These are phyloP conservation scores for Leccinum pachyderme DNA, from an alignment of 1,284 basidiomycete species.

Conservation along the genomic window DNA sequence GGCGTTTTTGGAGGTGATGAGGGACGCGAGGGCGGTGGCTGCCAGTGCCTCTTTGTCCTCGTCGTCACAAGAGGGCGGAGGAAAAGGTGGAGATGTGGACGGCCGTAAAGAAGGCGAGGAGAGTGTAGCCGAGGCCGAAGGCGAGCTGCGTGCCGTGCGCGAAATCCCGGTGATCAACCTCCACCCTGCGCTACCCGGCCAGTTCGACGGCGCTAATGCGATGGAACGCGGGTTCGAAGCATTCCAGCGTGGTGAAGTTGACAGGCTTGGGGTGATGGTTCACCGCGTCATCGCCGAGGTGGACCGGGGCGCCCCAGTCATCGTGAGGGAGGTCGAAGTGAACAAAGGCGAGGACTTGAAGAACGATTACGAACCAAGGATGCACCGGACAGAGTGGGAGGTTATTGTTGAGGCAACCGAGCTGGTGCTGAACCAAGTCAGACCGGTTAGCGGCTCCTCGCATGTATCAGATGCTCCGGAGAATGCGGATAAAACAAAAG, in stretches of 20 bases:
- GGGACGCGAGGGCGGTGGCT: slow-evolving; percentile 31
- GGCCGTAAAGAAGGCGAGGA: background rate
- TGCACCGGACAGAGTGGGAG: slow-evolving; percentile 87
- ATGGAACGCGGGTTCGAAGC: slow-evolving; percentile 90
- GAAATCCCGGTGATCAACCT: slow-evolving; percentile 92
- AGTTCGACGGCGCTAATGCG: slow-evolving; percentile 92
- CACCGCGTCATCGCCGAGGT: slow-evolving; percentile 94
- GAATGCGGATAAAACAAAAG: background rate
- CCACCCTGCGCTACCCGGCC: slow-evolving; percentile 92
- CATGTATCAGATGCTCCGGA: background rate
- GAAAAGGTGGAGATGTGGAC: slow-evolving; percentile 30
- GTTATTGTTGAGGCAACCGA: slow-evolving; percentile 86
- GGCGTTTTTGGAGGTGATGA: slow-evolving; percentile 52
- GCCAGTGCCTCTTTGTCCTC: background rate
- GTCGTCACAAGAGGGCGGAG: background rate
- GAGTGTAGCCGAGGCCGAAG: background rate
- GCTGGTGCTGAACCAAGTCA: slow-evolving; percentile 58
- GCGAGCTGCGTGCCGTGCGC: slow-evolving; percentile 31
- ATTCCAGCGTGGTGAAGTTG: slow-evolving; percentile 78
- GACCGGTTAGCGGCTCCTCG: slow-evolving; percentile 4
- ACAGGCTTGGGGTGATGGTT: slow-evolving; percentile 86
- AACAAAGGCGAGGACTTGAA: slow-evolving; percentile 72
- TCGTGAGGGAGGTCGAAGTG: slow-evolving; percentile 80
- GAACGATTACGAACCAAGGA: slow-evolving; percentile 65
- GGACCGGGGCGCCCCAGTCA: slow-evolving; percentile 85